Evolutionary conservation across 352 stramenopile genomes (phyloP).

Genomic region (Pythium oligandrum): DNA sequence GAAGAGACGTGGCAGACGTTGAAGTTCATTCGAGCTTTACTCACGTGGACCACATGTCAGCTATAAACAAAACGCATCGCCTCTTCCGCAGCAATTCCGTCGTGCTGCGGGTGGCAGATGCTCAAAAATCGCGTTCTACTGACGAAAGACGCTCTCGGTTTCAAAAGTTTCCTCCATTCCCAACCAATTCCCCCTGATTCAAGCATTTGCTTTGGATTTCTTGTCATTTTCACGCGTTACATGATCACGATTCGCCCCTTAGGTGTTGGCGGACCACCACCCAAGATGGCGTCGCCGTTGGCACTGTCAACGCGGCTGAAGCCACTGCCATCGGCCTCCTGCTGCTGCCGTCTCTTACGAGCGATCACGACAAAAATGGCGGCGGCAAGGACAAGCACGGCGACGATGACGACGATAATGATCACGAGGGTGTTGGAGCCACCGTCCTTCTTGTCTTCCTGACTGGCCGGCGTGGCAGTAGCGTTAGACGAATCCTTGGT

Average conservation of each 20-base stretch:
- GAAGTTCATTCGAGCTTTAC: too few relatives aligned
- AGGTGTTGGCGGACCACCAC: conserved; percentile 42
- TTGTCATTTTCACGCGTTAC: conserved; percentile 23
- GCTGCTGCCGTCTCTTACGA: conserved; percentile 59
- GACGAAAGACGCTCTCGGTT: too few relatives aligned
- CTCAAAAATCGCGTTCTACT: too few relatives aligned
- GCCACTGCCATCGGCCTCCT: conserved; percentile 41
- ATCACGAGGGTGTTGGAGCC: conserved; percentile 61
- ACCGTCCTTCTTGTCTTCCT: conserved; percentile 14
- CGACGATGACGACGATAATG: conserved; percentile 57
- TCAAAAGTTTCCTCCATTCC: too few relatives aligned
- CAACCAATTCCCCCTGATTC: too few relatives aligned
- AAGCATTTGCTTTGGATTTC: neutral
- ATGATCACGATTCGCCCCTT: conserved; percentile 79
- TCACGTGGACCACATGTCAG: too few relatives aligned
- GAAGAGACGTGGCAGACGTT: too few relatives aligned
- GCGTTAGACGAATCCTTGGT: conserved; percentile 1
- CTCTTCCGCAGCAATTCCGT: too few relatives aligned
- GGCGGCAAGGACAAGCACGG: conserved; percentile 54
- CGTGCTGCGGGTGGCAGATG: too few relatives aligned
- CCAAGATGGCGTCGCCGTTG: conserved; percentile 24
- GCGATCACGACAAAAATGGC: conserved; percentile 74
- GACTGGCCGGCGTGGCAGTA: conserved; percentile 11
- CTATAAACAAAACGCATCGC: too few relatives aligned
- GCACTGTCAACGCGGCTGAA: conserved; percentile 41